A percentile compares a stretch with the other conserved stretches of the same genome.
Conservation (phyloP, 805 yeast species). For the Naumovozyma baii region DNA sequence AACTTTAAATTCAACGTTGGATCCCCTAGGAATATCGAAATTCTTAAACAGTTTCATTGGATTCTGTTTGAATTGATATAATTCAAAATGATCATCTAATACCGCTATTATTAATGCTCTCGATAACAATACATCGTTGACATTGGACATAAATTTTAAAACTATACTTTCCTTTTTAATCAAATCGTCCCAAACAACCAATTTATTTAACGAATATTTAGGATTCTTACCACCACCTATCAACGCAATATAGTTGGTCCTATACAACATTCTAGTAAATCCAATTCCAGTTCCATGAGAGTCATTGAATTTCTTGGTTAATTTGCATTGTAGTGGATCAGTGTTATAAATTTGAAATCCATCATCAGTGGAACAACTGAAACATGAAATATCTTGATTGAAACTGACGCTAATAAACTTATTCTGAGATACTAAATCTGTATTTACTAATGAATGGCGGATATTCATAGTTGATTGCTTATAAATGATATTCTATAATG, state of each 20-base stretch:
- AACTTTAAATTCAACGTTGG: conserved; percentile 19
- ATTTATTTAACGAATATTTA: conserved; percentile 64
- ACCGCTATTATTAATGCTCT: conserved; percentile 69
- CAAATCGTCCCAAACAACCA: conserved; percentile 87
- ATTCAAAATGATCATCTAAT: conserved; percentile 52
- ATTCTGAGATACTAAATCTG: background rate
- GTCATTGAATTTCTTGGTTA: conserved; percentile 33
- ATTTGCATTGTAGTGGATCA: conserved; percentile 52
- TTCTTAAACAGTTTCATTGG: conserved; percentile 46
- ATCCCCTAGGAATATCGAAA: conserved; percentile 15
- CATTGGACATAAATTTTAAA: conserved; percentile 68
- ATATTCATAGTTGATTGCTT: background rate
- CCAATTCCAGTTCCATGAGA: conserved; percentile 59
- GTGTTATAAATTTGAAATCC: conserved; percentile 83
- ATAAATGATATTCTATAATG: too few relatives aligned
- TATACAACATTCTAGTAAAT: conserved; percentile 67
- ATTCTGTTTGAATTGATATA: conserved; percentile 74
- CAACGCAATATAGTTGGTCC: conserved; percentile 82
- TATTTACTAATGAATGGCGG: background rate
- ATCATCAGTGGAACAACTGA: conserved; percentile 67
- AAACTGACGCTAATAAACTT: conserved; percentile 52
- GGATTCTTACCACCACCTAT: conserved; percentile 87
- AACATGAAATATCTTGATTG: conserved; percentile 87
- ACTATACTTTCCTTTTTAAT: conserved; percentile 63
- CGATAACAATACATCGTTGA: conserved; percentile 64